Conservation (phyloP, 169 alveolate species). For the Cryptosporidium ubiquitum region DNA sequence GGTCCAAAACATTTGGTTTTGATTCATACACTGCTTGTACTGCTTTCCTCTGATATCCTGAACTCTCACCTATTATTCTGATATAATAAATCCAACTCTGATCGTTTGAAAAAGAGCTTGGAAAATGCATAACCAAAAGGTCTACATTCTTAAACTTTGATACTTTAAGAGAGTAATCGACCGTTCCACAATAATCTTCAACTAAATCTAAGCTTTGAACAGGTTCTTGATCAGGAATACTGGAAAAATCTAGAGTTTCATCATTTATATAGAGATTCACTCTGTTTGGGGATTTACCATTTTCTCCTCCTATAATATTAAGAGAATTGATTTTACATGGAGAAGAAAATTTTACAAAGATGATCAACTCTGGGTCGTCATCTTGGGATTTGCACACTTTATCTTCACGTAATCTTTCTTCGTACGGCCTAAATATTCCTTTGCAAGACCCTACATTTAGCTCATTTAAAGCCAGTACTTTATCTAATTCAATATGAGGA, state of each 20-base stretch:
- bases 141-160: constrained; percentile 81
- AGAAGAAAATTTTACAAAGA: constrained; percentile 60
- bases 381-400: constrained; percentile 79
- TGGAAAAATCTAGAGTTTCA: constrained; percentile 82
- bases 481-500: constrained; percentile 78
- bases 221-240: constrained; percentile 78
- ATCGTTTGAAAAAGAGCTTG: constrained; percentile 78
- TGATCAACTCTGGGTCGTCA: constrained; percentile 83
- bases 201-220: constrained; percentile 80
- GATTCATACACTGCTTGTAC: constrained; percentile 79
- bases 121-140: constrained; percentile 79
- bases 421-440: constrained; percentile 78
- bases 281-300: constrained; percentile 80
- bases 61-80: constrained; percentile 80
- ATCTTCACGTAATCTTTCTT: constrained; percentile 77
- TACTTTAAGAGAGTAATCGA: constrained; percentile 83
- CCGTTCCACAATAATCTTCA: constrained; percentile 83
- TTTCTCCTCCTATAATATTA: constrained; percentile 83
- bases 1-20: constrained; percentile 69
- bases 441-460: constrained; percentile 79
- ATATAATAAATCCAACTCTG: constrained; percentile 79
- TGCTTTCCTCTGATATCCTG: constrained; percentile 80
- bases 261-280: constrained; percentile 80
- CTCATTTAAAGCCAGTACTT: constrained; percentile 81
- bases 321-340: constrained; percentile 83